Conservation (phyloP, 306 rosid genomes). For the Trifolium pratense region DNA sequence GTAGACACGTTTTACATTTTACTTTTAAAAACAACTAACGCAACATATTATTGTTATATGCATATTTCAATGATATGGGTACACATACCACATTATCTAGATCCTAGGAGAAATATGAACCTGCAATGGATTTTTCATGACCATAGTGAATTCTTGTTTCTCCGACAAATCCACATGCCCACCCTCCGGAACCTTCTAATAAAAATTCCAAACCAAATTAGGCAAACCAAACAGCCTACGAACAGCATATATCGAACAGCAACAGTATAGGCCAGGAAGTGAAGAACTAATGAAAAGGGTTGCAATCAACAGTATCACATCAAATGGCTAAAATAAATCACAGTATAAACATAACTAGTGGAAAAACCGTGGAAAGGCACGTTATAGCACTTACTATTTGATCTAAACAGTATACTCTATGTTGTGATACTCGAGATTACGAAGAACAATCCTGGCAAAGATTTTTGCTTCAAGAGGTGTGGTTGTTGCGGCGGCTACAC, state of each 20-base stretch:
- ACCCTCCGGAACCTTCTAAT: slow-evolving; percentile 45
- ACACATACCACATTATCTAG: not conserved
- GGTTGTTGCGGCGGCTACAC: slow-evolving; percentile 96
- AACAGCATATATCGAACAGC: too few relatives aligned
- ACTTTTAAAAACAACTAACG: not conserved
- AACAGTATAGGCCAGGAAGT: too few relatives aligned
- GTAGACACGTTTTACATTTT: not conserved
- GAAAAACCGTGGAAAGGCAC: too few relatives aligned
- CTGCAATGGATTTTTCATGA: slow-evolving; percentile 47
- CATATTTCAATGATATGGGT: not conserved
- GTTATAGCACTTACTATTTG: slow-evolving; percentile 82
- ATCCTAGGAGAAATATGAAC: slow-evolving; percentile 42
- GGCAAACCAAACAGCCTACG: too few relatives aligned
- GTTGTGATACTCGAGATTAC: slow-evolving; percentile 90
- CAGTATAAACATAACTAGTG: slow-evolving; percentile 40
- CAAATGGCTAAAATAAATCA: too few relatives aligned
- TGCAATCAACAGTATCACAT: too few relatives aligned
- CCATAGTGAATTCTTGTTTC: slow-evolving; percentile 45
- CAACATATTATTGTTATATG: not conserved
- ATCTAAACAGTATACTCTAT: slow-evolving; percentile 66
- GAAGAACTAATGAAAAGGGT: too few relatives aligned
- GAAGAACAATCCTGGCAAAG: slow-evolving; percentile 90
- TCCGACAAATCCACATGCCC: slow-evolving; percentile 42
- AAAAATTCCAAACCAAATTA: slow-evolving; percentile 49
- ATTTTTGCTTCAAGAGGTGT: slow-evolving; percentile 94